Evolutionary conservation across 148 eudicot species (phyloP).

Genomic region (Agrostemma githago): DNA sequence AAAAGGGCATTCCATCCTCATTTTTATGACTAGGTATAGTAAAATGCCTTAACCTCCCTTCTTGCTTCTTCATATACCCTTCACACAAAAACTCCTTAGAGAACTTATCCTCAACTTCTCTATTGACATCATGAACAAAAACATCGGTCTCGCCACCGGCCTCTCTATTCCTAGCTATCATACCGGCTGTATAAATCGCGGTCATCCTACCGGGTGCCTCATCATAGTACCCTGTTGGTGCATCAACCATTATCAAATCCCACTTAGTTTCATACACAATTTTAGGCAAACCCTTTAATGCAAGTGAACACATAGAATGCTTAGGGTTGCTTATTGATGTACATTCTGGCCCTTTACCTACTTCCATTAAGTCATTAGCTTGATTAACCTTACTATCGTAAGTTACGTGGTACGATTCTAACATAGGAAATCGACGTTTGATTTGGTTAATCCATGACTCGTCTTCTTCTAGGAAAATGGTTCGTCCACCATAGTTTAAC

Average conservation of each 20-base stretch:
- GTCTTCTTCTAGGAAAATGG: constrained; percentile 83
- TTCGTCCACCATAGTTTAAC: constrained; percentile 69
- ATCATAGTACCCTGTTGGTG: constrained; percentile 88
- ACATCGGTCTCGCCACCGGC: constrained; percentile 60
- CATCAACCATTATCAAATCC: constrained; percentile 99
- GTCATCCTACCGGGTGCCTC: constrained; percentile 96
- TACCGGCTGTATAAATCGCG: constrained; percentile 90
- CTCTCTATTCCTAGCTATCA: constrained; percentile 78
- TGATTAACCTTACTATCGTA: constrained; percentile 66
- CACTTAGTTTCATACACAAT: constrained; percentile 65
- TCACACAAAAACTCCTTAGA: constrained; percentile 76
- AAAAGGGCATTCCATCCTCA: constrained; percentile 53
- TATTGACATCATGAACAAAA: constrained; percentile 94
- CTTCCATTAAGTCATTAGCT: constrained; percentile 45
- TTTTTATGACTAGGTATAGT: constrained; percentile 67
- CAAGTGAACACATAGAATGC: constrained; percentile 79
- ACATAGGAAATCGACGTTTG: constrained; percentile 34
- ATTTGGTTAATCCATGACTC: constrained; percentile 65
- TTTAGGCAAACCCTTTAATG: constrained; percentile 63
- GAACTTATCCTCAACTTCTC: constrained; percentile 82
- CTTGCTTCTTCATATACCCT: constrained; percentile 84
- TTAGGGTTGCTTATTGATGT: constrained; percentile 38
- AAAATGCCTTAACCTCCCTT: constrained; percentile 88
- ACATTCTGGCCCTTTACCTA: constrained; percentile 45
- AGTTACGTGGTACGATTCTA: constrained; percentile 56